Base-by-base conservation (phyloP, 495 filamentous ascomycete species). In the Chlorociboria aeruginascens region DNA sequence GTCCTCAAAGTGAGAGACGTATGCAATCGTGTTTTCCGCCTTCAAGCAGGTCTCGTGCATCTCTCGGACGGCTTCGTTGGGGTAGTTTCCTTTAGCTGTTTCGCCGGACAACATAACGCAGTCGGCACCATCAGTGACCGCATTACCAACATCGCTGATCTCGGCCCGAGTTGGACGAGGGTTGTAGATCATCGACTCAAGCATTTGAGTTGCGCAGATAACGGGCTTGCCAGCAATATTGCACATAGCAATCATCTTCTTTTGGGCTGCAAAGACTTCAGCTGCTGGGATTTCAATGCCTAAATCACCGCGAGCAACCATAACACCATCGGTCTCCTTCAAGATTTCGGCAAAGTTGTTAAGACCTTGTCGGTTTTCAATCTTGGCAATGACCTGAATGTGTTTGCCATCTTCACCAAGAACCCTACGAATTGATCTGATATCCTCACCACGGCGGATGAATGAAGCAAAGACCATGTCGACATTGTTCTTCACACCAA, bases 231-330 rank as follows among this genome's bases (percentile, higher is more conserved):
- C 92, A 58, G 89, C 90, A 62, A 96, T 83, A 76, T 98, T 98
- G 78, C 93, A 97, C 81, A 96, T 97, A 65, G 90, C 87, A 69
- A 97, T 97, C 83, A 98, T 89, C 87, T 97, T 97, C 82, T 98
- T 98, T 77, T 98, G 92, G 40, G 92, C 92, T 53, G 94, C 83
- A 70, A 97, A 98, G 46, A 98, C 92, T 76, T 98, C 93, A 45
- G 90, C 86, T 33, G 93, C 89, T 14, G 92, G 88, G 61, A 98
- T 98, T 69, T 98, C 92, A 53, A 98, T 98, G 71, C 92, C 92
- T 34, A 98, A 73, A 60, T 98, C 92, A 69, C 92, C 92, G 77
- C 92, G 92, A 58, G 92, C 92, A 61, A 98, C 92, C 92, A 98
- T 98, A 65, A 98, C 88, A 75, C 93, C 92, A 65, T 98, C 92